Percentiles rank a stretch among this genome's conserved stretches.
Evolutionary conservation across 495 filamentous ascomycete species (phyloP).

Genomic region (Neurospora sp.): DNA sequence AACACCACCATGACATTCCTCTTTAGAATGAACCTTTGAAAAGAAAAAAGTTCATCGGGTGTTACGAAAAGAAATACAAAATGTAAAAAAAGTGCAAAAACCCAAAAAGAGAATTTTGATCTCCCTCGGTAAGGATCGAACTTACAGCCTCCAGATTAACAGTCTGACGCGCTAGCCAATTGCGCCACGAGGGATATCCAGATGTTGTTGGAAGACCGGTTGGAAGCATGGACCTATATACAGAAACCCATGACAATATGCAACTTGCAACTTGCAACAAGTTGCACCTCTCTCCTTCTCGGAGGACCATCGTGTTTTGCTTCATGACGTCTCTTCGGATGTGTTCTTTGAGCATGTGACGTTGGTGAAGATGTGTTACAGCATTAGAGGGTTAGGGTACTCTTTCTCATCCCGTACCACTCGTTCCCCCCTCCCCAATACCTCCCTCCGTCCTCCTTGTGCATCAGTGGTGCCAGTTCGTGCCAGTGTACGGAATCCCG

Average conservation of each 20-base stretch:
- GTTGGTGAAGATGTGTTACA: background rate
- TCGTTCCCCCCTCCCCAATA: background rate
- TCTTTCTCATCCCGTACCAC: background rate
- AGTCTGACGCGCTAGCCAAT: background rate
- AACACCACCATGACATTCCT: background rate
- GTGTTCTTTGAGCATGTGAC: no score
- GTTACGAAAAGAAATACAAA: background rate
- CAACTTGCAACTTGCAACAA: no score
- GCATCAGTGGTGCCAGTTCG: background rate
- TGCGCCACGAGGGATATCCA: background rate
- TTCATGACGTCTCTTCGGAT: background rate
- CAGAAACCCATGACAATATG: background rate
- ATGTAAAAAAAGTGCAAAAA: background rate
- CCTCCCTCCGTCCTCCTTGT: background rate
- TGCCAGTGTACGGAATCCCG: background rate
- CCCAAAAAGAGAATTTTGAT: background rate
- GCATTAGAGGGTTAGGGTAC: background rate
- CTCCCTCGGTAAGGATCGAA: background rate
- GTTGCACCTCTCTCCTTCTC: background rate
- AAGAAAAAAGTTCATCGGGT: background rate
- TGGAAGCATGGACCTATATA: background rate
- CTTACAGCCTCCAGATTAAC: background rate
- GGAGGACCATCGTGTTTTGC: background rate
- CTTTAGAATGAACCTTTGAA: background rate
- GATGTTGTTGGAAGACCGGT: background rate